Evolutionary conservation across 2,329 filamentous ascomycete genomes (phyloP).

Genomic region (Emmonsia crescens): DNA sequence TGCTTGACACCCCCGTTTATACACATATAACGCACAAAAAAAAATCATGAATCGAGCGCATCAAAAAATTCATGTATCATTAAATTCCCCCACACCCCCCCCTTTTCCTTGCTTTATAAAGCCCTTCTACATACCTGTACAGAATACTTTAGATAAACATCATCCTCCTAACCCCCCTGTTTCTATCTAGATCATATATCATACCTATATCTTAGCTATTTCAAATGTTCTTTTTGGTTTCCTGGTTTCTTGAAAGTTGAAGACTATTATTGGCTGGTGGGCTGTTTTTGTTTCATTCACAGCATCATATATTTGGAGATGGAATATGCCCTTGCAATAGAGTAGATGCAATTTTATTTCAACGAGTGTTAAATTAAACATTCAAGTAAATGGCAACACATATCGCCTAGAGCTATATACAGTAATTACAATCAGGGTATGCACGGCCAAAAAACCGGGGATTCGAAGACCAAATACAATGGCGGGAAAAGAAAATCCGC

Average conservation of each 20-base stretch:
- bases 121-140: neutral
- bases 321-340: neutral
- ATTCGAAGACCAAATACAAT: neutral
- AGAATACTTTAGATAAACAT: neutral
- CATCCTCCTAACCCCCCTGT: neutral
- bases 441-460: neutral
- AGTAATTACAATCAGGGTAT: too few species aligned
- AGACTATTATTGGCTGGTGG: too few species aligned
- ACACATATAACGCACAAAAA: neutral
- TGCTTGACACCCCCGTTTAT: neutral
- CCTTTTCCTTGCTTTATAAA: neutral
- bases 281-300: too few species aligned
- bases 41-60: slow-evolving; percentile 1
- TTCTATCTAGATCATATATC: slow-evolving; percentile 1
- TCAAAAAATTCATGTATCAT: slow-evolving; percentile 3
- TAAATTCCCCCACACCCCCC: neutral
- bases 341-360: neutral
- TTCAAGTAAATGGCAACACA: neutral
- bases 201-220: neutral
- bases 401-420: neutral
- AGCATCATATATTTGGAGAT: too few species aligned
- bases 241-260: neutral
- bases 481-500: neutral
- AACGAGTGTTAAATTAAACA: neutral
- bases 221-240: neutral